These are phyloP conservation scores for Colletotrichum simmondsii DNA, from an alignment of 2,329 filamentous ascomycete species.

Conservation along the genomic window DNA sequence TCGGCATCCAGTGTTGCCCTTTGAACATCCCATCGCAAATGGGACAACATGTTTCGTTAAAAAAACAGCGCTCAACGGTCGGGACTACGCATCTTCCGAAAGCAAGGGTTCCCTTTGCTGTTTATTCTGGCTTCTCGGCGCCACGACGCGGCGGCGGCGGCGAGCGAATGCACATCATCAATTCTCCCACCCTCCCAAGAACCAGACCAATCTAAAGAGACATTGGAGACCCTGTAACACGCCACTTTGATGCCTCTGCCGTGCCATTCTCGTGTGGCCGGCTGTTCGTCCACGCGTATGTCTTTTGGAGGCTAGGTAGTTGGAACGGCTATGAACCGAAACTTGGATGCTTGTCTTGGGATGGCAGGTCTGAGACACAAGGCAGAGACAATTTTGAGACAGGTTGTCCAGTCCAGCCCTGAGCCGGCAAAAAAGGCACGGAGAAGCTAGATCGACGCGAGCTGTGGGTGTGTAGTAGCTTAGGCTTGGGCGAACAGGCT, in stretches of 20 bases:
- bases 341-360: conserved; percentile 22
- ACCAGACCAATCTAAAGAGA: conserved; percentile 12
- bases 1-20: neutral
- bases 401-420: conserved; percentile 6
- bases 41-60: neutral
- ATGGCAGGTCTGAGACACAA: conserved; percentile 23
- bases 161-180: conserved; percentile 21
- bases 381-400: neutral
- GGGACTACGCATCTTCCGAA: neutral
- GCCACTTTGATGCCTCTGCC: conserved; percentile 29
- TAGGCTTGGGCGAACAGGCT: neutral
- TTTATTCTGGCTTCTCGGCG: conserved; percentile 1
- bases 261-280: conserved; percentile 14
- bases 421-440: neutral
- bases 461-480: no score
- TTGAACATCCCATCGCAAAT: neutral
- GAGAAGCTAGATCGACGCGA: neutral
- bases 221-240: conserved; percentile 14
- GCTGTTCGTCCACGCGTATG: neutral
- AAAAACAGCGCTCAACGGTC: neutral
- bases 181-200: neutral
- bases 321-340: neutral
- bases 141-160: conserved; percentile 17
- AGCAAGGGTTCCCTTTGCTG: conserved; percentile 2
- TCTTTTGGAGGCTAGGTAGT: neutral